phyloP scores from a whole-genome alignment of 495 filamentous ascomycete genomes.

The Haplographium delicatum region DNA sequence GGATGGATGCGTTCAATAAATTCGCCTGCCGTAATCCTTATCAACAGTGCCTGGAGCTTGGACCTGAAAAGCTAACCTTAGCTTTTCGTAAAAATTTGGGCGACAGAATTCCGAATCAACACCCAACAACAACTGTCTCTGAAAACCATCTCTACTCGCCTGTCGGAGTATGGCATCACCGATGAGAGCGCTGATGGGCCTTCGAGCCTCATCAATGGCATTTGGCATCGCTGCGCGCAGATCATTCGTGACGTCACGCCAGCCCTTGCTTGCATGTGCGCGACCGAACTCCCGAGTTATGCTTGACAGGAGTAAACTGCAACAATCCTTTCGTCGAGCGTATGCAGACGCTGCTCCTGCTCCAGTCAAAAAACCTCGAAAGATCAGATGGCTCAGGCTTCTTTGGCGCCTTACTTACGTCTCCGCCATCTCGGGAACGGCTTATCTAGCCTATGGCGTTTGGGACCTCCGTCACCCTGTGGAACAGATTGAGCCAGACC shows the following conservation, averaged over 20 bases:
- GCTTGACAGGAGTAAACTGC: slow-evolving; percentile 16
- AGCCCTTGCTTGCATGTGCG: slow-evolving; percentile 11
- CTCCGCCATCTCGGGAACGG: slow-evolving; percentile 59
- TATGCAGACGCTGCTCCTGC: slow-evolving; percentile 24
- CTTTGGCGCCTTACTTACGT: slow-evolving; percentile 75
- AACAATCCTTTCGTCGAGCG: slow-evolving; percentile 18
- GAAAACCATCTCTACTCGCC: slow-evolving; percentile 1
- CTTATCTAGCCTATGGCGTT: slow-evolving; percentile 71
- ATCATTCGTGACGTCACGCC: slow-evolving; percentile 12
- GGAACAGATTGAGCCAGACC: slow-evolving; percentile 75
- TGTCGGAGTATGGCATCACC: slow-evolving; percentile 18
- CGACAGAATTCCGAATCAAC: background rate
- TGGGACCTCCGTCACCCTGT: slow-evolving; percentile 74
- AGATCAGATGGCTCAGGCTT: slow-evolving; percentile 50
- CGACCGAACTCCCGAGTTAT: slow-evolving; percentile 14
- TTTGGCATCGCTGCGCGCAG: slow-evolving; percentile 11
- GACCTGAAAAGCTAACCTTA: background rate
- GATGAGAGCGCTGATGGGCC: slow-evolving; percentile 20
- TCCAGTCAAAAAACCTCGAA: slow-evolving; percentile 27
- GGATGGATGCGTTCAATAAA: no score
- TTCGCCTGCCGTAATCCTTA: no score
- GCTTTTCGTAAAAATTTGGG: background rate
- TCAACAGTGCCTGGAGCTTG: no score
- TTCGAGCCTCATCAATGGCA: slow-evolving; percentile 21
- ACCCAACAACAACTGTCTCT: background rate